Percentiles rank a stretch among this genome's conserved stretches.
Evolutionary conservation across 2,329 filamentous ascomycete species (phyloP).

Genomic region (Colletotrichum neosansevieriae): DNA sequence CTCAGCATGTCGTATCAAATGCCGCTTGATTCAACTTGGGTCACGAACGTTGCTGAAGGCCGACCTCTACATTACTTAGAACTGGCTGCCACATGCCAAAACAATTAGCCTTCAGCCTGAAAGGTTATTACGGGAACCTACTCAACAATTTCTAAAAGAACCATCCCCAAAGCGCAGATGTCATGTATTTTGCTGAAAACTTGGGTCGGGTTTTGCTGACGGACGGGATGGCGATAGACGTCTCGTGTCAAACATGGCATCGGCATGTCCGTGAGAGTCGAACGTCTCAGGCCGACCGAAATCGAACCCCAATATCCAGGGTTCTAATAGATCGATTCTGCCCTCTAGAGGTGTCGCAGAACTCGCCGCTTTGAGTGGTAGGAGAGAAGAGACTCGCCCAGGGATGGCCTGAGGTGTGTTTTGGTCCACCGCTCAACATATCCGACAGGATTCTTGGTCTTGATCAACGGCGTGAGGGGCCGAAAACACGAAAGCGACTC

Average conservation of each 20-base stretch:
- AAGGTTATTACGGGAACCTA: fast-evolving
- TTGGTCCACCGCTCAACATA: no score
- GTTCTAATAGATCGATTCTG: fast-evolving
- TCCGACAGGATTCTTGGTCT: no score
- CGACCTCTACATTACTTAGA: background rate
- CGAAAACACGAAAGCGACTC: no score
- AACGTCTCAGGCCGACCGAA: background rate
- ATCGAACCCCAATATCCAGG: background rate
- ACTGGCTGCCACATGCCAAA: background rate
- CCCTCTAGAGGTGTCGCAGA: background rate
- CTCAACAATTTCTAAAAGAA: background rate
- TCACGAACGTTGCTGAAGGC: background rate
- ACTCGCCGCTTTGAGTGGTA: no score
- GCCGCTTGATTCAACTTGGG: background rate
- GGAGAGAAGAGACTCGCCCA: no score
- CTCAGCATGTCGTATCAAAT: background rate
- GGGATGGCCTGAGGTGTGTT: no score
- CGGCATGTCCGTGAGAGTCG: background rate
- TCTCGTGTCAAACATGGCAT: background rate
- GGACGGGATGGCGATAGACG: background rate
- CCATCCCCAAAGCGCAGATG: background rate
- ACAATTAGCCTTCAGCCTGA: no score
- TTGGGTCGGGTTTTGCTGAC: background rate
- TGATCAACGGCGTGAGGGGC: no score
- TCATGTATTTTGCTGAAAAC: background rate